Percentiles rank a stretch among this genome's conserved stretches.
phyloP scores from a whole-genome alignment of 2,329 filamentous ascomycete genomes.

The Chrysosphaeria jannelii region DNA sequence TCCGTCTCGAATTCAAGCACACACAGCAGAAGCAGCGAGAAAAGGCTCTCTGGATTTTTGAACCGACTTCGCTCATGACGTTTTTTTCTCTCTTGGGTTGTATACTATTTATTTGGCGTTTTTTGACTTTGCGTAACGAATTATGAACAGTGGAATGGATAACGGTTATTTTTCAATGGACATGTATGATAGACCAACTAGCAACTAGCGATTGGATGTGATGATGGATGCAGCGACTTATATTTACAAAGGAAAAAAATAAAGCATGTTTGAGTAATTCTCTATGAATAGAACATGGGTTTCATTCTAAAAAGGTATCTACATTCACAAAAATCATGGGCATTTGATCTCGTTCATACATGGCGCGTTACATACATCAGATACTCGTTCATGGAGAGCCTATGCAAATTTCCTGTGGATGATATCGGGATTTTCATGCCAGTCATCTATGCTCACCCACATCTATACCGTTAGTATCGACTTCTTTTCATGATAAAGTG shows the following conservation, averaged over 20 bases:
- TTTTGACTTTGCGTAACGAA: too few species aligned
- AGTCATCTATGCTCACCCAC: conserved; percentile 99
- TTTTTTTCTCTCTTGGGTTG: conserved; percentile 1
- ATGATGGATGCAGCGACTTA: background rate
- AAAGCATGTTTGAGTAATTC: background rate
- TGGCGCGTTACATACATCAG: background rate
- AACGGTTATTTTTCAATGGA: too few species aligned
- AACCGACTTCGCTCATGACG: conserved; percentile 10
- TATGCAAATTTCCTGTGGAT: conserved; percentile 95
- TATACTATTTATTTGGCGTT: too few species aligned
- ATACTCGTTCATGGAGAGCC: conserved; percentile 1
- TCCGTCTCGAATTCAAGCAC: conserved; percentile 6
- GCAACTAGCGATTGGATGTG: too few species aligned
- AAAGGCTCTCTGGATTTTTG: conserved; percentile 8
- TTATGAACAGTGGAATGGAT: too few species aligned
- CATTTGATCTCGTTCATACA: too few species aligned
- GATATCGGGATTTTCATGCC: conserved; percentile 98
- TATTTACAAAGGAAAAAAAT: background rate
- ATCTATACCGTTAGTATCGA: conserved; percentile 32
- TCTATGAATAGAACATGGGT: too few species aligned
- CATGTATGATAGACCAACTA: too few species aligned
- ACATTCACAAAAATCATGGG: too few species aligned
- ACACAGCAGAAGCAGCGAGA: conserved; percentile 2
- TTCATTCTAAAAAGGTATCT: too few species aligned
- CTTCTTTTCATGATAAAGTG: too few species aligned